A percentile compares a stretch with the other conserved stretches of the same genome.
These are phyloP conservation scores for Cercospora canescens DNA, from an alignment of 2,329 filamentous ascomycete species.

Conservation along the genomic window DNA sequence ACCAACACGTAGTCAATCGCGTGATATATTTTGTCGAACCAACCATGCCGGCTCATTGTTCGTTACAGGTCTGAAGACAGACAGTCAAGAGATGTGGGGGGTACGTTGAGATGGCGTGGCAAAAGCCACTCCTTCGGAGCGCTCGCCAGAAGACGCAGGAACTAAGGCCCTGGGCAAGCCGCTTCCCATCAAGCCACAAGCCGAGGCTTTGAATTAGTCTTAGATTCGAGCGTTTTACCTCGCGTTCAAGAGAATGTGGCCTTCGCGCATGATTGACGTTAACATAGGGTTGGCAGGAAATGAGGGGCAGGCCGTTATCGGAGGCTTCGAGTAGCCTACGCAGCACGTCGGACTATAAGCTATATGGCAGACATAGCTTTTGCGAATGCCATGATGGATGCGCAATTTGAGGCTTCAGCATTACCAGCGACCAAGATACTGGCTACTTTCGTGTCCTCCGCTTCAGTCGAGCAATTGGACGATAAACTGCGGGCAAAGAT, in stretches of 20 bases:
- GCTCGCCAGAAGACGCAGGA: slow-evolving; percentile 3
- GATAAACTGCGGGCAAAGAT: slow-evolving; percentile 26
- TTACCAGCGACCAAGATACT: slow-evolving; percentile 31
- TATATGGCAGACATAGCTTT: neutral
- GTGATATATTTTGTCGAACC: neutral
- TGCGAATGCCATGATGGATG: neutral
- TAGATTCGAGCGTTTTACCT: neutral
- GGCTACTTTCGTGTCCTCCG: slow-evolving; percentile 29
- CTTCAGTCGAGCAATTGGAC: slow-evolving; percentile 23
- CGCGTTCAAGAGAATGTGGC: neutral
- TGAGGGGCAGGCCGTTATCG: neutral
- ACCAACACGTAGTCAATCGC: neutral
- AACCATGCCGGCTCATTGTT: neutral
- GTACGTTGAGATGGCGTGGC: neutral
- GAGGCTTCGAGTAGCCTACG: neutral
- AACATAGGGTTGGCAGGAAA: neutral
- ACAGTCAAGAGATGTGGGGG: neutral
- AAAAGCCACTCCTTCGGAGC: neutral
- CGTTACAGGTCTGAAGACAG: neutral
- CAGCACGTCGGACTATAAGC: neutral
- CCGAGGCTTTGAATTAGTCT: no score
- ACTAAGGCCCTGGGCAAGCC: slow-evolving; percentile 4
- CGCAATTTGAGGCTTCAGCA: neutral
- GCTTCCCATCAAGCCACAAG: neutral
- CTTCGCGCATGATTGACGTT: neutral